Evolutionary conservation across 2,329 filamentous ascomycete species (phyloP).

Genomic region (Cercospora janseana): DNA sequence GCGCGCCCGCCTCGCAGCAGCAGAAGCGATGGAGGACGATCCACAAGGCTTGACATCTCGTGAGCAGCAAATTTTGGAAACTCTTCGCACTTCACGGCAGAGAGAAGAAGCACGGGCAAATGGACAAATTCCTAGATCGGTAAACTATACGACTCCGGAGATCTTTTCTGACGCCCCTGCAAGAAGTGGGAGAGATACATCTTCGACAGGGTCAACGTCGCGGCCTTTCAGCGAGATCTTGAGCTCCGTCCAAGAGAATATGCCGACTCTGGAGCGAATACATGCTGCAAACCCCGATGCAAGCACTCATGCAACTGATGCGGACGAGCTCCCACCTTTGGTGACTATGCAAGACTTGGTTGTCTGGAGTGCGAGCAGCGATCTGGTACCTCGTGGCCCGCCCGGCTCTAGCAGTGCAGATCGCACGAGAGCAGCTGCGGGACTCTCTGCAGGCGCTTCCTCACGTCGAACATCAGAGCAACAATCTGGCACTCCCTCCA

Average conservation of each 20-base stretch:
- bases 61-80: slow-evolving; percentile 48
- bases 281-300: slow-evolving; percentile 23
- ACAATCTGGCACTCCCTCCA: slow-evolving; percentile 15
- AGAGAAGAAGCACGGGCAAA: slow-evolving; percentile 44
- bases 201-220: slow-evolving; percentile 21
- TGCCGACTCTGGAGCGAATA: slow-evolving; percentile 33
- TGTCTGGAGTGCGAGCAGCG: slow-evolving; percentile 4
- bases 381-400: neutral
- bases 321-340: slow-evolving; percentile 18
- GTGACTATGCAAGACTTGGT: slow-evolving; percentile 7
- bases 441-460: slow-evolving; percentile 1
- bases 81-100: slow-evolving; percentile 45
- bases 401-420: slow-evolving; percentile 1
- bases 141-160: slow-evolving; percentile 44
- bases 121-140: slow-evolving; percentile 39
- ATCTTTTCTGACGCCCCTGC: slow-evolving; percentile 28
- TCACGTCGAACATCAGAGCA: slow-evolving; percentile 25
- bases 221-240: slow-evolving; percentile 31
- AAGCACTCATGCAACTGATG: slow-evolving; percentile 12
- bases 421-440: slow-evolving; percentile 6
- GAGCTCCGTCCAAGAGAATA: slow-evolving; percentile 29
- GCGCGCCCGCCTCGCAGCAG: slow-evolving; percentile 5
- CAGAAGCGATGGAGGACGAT: slow-evolving; percentile 37
- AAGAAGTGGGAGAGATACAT: slow-evolving; percentile 18
- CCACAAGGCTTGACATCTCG: slow-evolving; percentile 47